Base-by-base conservation (phyloP, 176 grass and related monocot genomes). In the Phoenix roebelenii region DNA sequence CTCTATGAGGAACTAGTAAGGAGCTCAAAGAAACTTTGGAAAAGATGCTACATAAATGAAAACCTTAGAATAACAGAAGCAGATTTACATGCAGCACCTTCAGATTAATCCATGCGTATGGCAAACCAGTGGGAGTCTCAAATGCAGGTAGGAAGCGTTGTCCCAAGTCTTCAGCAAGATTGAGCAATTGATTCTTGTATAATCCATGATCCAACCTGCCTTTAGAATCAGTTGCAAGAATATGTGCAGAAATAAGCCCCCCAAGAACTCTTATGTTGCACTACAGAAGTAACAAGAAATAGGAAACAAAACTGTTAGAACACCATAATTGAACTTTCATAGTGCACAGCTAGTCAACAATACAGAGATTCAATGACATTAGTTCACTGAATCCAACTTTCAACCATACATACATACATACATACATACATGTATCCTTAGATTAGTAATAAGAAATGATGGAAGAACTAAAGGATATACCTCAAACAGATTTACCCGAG, bases 181-280 rank as follows among this genome's bases (percentile, higher is more conserved):
- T 70, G 32, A 97, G 80, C 71, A 97, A 85, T 39, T 84, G 87
- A 71, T 91, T 77, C 58, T 88, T 72, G 76, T 97, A 91, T 17
- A 69, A 64, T 76, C 81, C 84, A 78, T 85, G 54, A 60, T 35
- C 71, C 28, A 83, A 72, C 73, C 77, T 76, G 71, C 55, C 82
- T 66, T 29, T 88, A 80, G 84, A 74, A 60, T 83, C 87, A 73
- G 80, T 78, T 68, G 93, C 93, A 75, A 97, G 77, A 88, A 97
- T 73, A 85, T 97, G 93, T 66, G 87, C 87, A 82, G 93, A 97
- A 79, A 97, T 76, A 80, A 91, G 84, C 50, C 92, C 92, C n/a
- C 92, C 92, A 61, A 91, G 93, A 78, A 97, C 72, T 88, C 93
- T 91, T 72, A 97, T 91, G 76, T 97, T 97, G 58, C 93, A 91